phyloP scores from a whole-genome alignment of 371 early-diverging fungal genomes.

The Rhizopus delemar region DNA sequence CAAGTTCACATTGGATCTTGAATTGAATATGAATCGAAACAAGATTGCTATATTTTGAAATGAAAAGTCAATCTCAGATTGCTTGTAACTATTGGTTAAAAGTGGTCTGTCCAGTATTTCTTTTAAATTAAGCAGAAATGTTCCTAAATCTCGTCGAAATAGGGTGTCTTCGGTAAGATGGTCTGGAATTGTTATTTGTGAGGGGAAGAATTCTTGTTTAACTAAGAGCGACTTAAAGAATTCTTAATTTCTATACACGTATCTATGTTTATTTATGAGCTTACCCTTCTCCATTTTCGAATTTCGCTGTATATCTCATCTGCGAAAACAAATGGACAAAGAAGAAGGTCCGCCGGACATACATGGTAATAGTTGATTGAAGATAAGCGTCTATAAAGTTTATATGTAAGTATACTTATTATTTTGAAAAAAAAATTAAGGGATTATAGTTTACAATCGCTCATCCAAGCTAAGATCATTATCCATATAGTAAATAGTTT shows the following conservation, averaged over 20 bases:
- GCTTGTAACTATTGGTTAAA: slow-evolving; percentile 12
- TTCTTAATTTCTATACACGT: slow-evolving; percentile 10
- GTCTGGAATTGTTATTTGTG: slow-evolving; percentile 13
- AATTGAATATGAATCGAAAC: slow-evolving; percentile 13
- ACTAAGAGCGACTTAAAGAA: slow-evolving; percentile 3
- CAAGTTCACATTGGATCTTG: slow-evolving; percentile 7
- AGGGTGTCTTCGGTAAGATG: slow-evolving; percentile 10
- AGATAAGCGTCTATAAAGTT: slow-evolving; percentile 13
- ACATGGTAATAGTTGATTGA: slow-evolving; percentile 12
- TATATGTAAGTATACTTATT: neutral
- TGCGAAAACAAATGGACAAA: slow-evolving; percentile 16
- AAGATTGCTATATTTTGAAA: slow-evolving; percentile 15
- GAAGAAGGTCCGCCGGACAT: slow-evolving; percentile 16
- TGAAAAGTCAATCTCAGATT: slow-evolving; percentile 17
- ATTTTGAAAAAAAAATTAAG: slow-evolving; percentile 3
- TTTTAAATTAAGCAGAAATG: slow-evolving; percentile 8
- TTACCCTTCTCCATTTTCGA: slow-evolving; percentile 7
- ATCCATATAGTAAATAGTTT: slow-evolving; percentile 14
- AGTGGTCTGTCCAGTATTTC: slow-evolving; percentile 10
- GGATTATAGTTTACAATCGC: slow-evolving; percentile 13
- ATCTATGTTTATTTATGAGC: slow-evolving; percentile 9
- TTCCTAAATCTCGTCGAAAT: slow-evolving; percentile 10
- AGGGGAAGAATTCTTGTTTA: slow-evolving; percentile 11
- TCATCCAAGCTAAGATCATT: slow-evolving; percentile 19
- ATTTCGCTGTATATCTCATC: too few species aligned